Conservation (phyloP, 2,329 filamentous ascomycete genomes). For the Verticillium klebahnii region DNA sequence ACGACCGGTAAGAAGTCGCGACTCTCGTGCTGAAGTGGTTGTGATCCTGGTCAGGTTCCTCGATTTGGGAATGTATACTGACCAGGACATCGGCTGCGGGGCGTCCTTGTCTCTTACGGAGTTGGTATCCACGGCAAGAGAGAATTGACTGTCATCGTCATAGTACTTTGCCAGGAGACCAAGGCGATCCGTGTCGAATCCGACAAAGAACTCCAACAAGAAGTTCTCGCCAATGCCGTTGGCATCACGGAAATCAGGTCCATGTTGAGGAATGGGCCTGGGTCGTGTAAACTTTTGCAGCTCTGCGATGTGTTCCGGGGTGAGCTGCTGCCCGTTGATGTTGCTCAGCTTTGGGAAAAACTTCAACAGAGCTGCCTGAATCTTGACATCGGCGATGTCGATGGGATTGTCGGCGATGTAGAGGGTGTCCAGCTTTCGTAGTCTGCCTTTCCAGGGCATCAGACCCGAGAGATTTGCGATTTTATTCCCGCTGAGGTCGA, state of each 20-base stretch:
- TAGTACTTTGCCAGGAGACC: slow-evolving; percentile 64
- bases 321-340: slow-evolving; percentile 71
- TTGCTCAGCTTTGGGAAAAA: slow-evolving; percentile 81
- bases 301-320: slow-evolving; percentile 62
- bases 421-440: slow-evolving; percentile 74
- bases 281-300: slow-evolving; percentile 44
- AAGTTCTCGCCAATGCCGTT: slow-evolving; percentile 72
- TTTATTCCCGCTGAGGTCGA: slow-evolving; percentile 83
- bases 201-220: slow-evolving; percentile 65
- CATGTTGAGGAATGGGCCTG: slow-evolving; percentile 56
- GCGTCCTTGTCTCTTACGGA: slow-evolving; percentile 43
- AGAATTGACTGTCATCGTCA: slow-evolving; percentile 71
- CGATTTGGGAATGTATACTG: slow-evolving; percentile 70
- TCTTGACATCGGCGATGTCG: slow-evolving; percentile 52
- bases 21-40: slow-evolving; percentile 53
- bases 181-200: slow-evolving; percentile 68
- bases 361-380: slow-evolving; percentile 63
- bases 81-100: slow-evolving; percentile 56
- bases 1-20: slow-evolving; percentile 61
- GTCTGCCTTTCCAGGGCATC: slow-evolving; percentile 72
- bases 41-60: slow-evolving; percentile 72
- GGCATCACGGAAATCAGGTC: slow-evolving; percentile 70
- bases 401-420: slow-evolving; percentile 76
- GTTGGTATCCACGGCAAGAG: slow-evolving; percentile 64
- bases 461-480: slow-evolving; percentile 65